A percentile compares a stretch with the other conserved stretches of the same genome.
Conservation (phyloP, 768 basidiomycete genomes). For the Boletus speciosus region DNA sequence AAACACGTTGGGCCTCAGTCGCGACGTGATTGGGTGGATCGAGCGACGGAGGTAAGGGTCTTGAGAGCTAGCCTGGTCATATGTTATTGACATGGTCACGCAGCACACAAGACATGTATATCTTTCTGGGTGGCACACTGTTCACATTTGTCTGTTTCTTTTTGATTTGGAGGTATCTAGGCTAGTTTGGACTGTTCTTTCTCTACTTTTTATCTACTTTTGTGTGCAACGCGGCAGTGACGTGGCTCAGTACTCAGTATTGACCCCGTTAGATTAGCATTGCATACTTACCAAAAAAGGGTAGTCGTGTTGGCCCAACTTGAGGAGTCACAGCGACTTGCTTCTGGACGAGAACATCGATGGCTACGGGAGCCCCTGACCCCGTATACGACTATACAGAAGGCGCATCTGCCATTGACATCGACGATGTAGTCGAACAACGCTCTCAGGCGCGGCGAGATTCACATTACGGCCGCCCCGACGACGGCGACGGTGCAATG, state of each 20-base stretch:
- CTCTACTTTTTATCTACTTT: background rate
- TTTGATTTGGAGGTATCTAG: conserved; percentile 89
- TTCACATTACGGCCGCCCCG: conserved; percentile 53
- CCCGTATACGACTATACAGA: conserved; percentile 72
- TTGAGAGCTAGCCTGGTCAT: background rate
- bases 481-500: conserved; percentile 61
- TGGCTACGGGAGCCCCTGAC: conserved; percentile 16
- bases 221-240: background rate
- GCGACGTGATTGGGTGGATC: conserved; percentile 96
- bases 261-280: background rate
- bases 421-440: conserved; percentile 55
- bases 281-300: conserved; percentile 14
- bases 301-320: background rate
- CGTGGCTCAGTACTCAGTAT: background rate
- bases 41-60: conserved; percentile 77
- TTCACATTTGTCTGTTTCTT: conserved; percentile 93
- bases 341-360: conserved; percentile 2
- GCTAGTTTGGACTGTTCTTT: conserved; percentile 31
- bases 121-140: conserved; percentile 80
- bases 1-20: conserved; percentile 89
- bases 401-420: conserved; percentile 76
- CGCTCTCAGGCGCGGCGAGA: conserved; percentile 55
- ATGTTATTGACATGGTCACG: conserved; percentile 8
- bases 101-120: conserved; percentile 94
- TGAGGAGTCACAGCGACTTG: background rate